Evolutionary conservation across 306 rosid genomes (phyloP), one percentile per base, ranked within the genome.

Genomic region (Sechiopsis laciniata): DNA sequence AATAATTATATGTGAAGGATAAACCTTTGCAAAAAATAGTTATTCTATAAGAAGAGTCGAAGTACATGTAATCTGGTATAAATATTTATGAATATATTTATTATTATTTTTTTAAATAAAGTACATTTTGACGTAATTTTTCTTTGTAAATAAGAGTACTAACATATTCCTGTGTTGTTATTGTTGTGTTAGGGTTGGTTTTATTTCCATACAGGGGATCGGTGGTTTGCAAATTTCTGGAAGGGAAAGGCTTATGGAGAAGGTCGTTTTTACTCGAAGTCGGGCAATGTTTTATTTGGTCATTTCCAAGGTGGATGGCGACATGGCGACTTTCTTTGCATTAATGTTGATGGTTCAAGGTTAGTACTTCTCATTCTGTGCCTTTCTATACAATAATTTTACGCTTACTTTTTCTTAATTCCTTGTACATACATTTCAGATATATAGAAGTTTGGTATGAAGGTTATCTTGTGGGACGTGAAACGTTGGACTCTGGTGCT

Each of bases 171-270:
- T 61, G 78, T 26, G 70, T 84, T 76, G 58, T n/a, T n/a, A n/a
- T n/a, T n/a, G n/a, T n/a, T 69, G 37, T 32, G 37, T 32, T 75
- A 91, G 96, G 97, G 97, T 61, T 94, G 98, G 98, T 84, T 87
- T 80, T 94, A 94, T 82, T 94, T 94, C 75, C 96, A 86, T 74
- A 86, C 90, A 0, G 92, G 96, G 24, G 96, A 94, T 78, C 81
- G 97, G 75, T 94, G 96, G 96, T 94, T 94, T 78, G 90, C 92
- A 48, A 94, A 89, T 86, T 94, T 94, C 85, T 94, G 98, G 97
- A 94, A 89, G 85, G 98, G 98, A 79, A 94, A 89, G 83, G 98
- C 98, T 72, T 86, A 86, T 53, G 98, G 98, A 16, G 97, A 94
- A 81, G 91, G 98, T 50, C 90, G 98, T 37, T 94, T 94, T 80